phyloP scores from a whole-genome alignment of 2,329 filamentous ascomycete genomes.

The Xylariaceae sp. region DNA sequence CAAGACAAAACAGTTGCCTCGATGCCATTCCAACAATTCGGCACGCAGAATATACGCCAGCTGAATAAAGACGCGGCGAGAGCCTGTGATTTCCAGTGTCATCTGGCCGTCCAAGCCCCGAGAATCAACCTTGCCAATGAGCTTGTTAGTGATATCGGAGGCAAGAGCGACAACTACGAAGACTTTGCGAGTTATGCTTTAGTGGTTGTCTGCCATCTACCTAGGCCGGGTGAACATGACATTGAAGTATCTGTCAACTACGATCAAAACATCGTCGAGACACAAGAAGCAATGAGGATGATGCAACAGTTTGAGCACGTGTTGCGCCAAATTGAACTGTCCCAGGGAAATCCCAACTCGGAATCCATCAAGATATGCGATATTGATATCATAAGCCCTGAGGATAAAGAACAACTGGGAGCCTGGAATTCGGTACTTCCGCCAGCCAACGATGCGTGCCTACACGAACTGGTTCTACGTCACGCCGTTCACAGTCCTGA shows the following conservation, averaged over 20 bases:
- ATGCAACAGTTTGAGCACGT: slow-evolving; percentile 7
- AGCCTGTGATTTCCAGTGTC: slow-evolving; percentile 11
- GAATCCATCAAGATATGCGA: background rate
- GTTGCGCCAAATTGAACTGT: slow-evolving; percentile 1
- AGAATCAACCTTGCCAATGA: background rate
- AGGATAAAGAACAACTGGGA: slow-evolving; percentile 6
- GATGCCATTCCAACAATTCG: slow-evolving; percentile 9
- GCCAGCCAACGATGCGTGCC: background rate
- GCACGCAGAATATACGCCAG: slow-evolving; percentile 10
- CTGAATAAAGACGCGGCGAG: background rate
- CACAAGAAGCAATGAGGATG: background rate
- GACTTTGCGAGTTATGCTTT: background rate
- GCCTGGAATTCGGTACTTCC: slow-evolving; percentile 5
- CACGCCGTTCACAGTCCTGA: background rate
- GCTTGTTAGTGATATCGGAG: background rate
- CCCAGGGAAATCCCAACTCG: background rate
- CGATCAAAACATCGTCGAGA: slow-evolving; percentile 3
- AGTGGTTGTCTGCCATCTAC: slow-evolving; percentile 6
- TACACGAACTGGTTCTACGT: slow-evolving; percentile 2
- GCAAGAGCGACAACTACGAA: background rate
- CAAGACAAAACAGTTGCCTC: background rate
- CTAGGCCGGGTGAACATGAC: background rate
- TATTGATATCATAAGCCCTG: background rate
- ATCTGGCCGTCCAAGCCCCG: slow-evolving; percentile 6
- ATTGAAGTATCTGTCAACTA: slow-evolving; percentile 4